These are phyloP conservation scores for Amanita rimosa DNA, from an alignment of 768 basidiomycete genomes.

Conservation along the genomic window DNA sequence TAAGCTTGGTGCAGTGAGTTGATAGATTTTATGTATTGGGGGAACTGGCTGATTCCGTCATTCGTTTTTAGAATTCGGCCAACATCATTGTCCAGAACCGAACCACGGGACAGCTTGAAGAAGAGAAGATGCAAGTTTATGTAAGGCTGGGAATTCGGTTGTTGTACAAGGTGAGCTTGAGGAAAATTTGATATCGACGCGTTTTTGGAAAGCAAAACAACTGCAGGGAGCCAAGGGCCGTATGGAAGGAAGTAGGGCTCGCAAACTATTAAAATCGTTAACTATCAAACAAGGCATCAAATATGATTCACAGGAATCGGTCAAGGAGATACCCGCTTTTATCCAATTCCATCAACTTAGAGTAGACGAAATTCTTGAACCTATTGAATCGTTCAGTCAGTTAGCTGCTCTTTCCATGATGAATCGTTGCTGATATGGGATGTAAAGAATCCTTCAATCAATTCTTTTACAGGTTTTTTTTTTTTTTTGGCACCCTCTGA, in stretches of 20 bases:
- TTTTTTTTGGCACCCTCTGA: constrained; percentile 17
- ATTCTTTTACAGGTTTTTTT: constrained; percentile 67
- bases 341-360: constrained; percentile 86
- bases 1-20: constrained; percentile 67
- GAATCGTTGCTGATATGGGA: neutral
- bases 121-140: constrained; percentile 97
- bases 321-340: constrained; percentile 74
- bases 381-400: constrained; percentile 74
- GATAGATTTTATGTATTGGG: constrained; percentile 1
- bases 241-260: constrained; percentile 82
- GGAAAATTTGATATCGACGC: neutral
- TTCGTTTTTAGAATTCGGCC: constrained; percentile 74
- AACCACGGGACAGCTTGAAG: constrained; percentile 81
- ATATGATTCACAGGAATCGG: constrained; percentile 81
- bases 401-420: constrained; percentile 8
- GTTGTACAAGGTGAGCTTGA: constrained; percentile 60
- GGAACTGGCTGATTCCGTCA: neutral
- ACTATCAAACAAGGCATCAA: constrained; percentile 92
- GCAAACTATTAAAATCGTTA: constrained; percentile 75
- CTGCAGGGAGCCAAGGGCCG: constrained; percentile 65
- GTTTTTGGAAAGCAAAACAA: neutral
- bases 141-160: constrained; percentile 88
- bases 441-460: constrained; percentile 78
- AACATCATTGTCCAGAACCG: constrained; percentile 98
- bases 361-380: constrained; percentile 73